Evolutionary conservation across 768 basidiomycete species (phyloP), one percentile per base, ranked within the genome.

Genomic region (Sporobolomyces phaffii): DNA sequence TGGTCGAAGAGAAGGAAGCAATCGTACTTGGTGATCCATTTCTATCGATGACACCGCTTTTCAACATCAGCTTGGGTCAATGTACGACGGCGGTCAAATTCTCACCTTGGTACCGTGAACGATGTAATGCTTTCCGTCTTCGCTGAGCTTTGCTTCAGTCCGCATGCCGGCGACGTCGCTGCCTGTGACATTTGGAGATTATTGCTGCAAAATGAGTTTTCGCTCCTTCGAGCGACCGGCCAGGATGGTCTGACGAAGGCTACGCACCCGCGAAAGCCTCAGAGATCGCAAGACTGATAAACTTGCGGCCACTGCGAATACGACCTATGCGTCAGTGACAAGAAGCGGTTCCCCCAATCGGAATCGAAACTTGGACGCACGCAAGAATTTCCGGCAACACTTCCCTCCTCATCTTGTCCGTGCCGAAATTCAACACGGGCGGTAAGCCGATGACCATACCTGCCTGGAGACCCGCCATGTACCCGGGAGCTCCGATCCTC

Each of bases 221-320:
- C n/a, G n/a, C n/a, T n/a, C n/a, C n/a, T n/a, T n/a, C n/a, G n/a
- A n/a, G n/a, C n/a, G n/a, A n/a, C n/a, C n/a, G n/a, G n/a, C n/a
- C n/a, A n/a, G n/a, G n/a, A n/a, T n/a, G n/a, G n/a, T n/a, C n/a
- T n/a, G n/a, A n/a, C n/a, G n/a, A n/a, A n/a, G n/a, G n/a, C n/a
- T n/a, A n/a, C n/a, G 75, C 76, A 5, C 79, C 72, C 14, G 90
- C 90, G 62, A 88, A 88, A 4, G 91, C 90, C 78, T 94, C 91
- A 15, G 87, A 87, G 69, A 94, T 89, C 47, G 91, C 91, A 36
- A 94, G 78, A 63, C 84, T 87, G 66, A 96, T 90, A 76, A 87
- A 87, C 80, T 91, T 78, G 70, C 41, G 75, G 59, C 69, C 67
- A 11, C 73, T 51, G 49, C 34, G 87, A 33, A 47, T 31, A 57